Conservation (phyloP, 1,139 yeast species). For the Geotrichum restrictum region DNA sequence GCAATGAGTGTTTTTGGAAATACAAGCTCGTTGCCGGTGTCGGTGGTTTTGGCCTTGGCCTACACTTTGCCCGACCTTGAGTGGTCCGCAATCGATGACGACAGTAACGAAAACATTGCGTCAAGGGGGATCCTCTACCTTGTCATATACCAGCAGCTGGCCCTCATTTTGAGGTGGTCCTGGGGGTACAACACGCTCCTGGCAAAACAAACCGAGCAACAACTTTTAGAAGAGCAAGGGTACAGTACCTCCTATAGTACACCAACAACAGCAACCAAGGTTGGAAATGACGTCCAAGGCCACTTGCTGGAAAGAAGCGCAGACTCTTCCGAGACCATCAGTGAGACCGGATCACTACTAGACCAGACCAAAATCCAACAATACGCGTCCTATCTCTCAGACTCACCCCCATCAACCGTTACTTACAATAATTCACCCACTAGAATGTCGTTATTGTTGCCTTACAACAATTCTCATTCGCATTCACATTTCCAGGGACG, state of each 20-base stretch:
- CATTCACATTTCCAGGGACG: no score
- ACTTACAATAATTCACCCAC: background rate
- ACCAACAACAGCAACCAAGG: background rate
- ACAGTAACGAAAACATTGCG: constrained; percentile 66
- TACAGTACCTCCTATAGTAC: constrained; percentile 1
- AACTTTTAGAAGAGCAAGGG: constrained; percentile 16
- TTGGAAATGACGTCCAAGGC: no score
- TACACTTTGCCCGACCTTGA: constrained; percentile 66
- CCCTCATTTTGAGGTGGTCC: constrained; percentile 81
- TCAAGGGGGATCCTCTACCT: constrained; percentile 75
- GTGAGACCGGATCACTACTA: constrained; percentile 12
- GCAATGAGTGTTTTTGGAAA: constrained; percentile 90
- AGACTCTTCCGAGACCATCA: background rate
- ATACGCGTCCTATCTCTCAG: no score
- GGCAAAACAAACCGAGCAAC: constrained; percentile 44
- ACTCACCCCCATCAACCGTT: background rate
- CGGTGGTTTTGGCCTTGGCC: constrained; percentile 65
- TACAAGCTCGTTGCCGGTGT: constrained; percentile 60
- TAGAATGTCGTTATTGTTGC: background rate
- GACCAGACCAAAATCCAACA: background rate
- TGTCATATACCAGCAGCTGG: constrained; percentile 77
- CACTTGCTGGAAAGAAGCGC: constrained; percentile 1
- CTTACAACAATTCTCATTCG: no score
- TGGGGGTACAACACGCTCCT: constrained; percentile 84
- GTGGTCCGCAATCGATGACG: constrained; percentile 70